Evolutionary conservation across 2,329 filamentous ascomycete species (phyloP).

Genomic region (Phialemoniopsis sp.): DNA sequence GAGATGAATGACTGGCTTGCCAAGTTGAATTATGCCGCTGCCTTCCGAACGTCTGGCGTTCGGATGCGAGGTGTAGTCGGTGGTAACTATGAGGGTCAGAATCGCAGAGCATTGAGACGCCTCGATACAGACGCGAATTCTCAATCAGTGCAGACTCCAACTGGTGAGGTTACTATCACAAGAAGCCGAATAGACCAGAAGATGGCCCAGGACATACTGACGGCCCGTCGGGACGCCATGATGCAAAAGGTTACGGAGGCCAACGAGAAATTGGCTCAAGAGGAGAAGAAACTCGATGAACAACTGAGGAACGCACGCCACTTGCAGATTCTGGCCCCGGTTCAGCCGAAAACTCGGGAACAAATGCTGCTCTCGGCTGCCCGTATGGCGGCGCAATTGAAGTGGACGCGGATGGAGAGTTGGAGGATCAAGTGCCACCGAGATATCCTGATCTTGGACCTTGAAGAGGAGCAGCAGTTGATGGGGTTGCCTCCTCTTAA

Average conservation of each 20-base stretch:
- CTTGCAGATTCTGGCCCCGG: slow-evolving; percentile 81
- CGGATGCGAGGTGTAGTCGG: slow-evolving; percentile 85
- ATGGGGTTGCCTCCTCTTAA: slow-evolving; percentile 24
- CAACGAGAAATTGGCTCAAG: slow-evolving; percentile 69
- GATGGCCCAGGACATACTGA: slow-evolving; percentile 81
- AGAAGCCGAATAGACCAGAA: slow-evolving; percentile 73
- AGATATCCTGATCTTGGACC: slow-evolving; percentile 79
- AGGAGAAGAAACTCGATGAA: slow-evolving; percentile 75
- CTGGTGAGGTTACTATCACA: slow-evolving; percentile 69
- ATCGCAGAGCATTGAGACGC: slow-evolving; percentile 65
- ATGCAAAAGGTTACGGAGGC: slow-evolving; percentile 77
- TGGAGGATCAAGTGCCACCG: slow-evolving; percentile 89
- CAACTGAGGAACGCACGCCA: slow-evolving; percentile 88
- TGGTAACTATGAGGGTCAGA: slow-evolving; percentile 79
- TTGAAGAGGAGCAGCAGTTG: slow-evolving; percentile 68
- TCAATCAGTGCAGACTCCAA: slow-evolving; percentile 63
- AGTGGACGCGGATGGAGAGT: slow-evolving; percentile 91
- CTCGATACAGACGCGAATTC: slow-evolving; percentile 57
- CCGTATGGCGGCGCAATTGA: slow-evolving; percentile 80
- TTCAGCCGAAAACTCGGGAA: slow-evolving; percentile 86
- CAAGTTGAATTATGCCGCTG: slow-evolving; percentile 93
- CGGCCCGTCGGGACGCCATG: slow-evolving; percentile 79
- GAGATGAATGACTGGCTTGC: slow-evolving; percentile 97
- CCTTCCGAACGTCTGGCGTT: slow-evolving; percentile 88
- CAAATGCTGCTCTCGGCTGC: slow-evolving; percentile 81